Evolutionary conservation across 257 asterid species (phyloP).

Genomic region (Eucommia ulmoides): DNA sequence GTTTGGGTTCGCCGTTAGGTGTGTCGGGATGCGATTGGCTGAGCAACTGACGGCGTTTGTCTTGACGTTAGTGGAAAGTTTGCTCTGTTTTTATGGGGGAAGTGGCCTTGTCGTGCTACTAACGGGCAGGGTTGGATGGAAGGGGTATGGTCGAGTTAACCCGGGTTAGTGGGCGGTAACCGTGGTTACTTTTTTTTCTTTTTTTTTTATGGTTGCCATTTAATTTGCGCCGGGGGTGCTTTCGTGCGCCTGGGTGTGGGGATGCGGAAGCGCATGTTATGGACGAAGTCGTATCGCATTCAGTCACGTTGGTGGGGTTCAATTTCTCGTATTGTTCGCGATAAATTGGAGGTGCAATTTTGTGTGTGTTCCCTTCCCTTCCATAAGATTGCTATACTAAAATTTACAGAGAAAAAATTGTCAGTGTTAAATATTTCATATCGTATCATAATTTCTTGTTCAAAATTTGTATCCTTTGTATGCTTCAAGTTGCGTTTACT

Average conservation of each 20-base stretch:
- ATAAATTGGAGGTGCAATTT: too few relatives aligned
- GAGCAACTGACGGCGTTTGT: conserved; percentile 29
- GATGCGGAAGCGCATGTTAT: not conserved
- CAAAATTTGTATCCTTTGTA: too few relatives aligned
- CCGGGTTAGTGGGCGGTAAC: conserved; percentile 7
- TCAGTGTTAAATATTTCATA: too few relatives aligned
- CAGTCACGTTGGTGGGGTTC: too few relatives aligned
- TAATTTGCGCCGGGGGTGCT: not conserved
- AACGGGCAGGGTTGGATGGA: conserved; percentile 40
- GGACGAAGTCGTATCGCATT: not conserved
- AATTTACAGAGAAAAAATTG: too few relatives aligned
- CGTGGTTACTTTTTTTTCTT: conserved; percentile 6
- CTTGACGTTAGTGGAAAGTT: conserved; percentile 18
- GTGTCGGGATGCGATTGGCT: conserved; percentile 25
- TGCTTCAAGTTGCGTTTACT: too few relatives aligned
- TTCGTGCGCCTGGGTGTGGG: not conserved
- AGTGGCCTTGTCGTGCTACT: conserved; percentile 47
- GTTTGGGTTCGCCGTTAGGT: conserved; percentile 8
- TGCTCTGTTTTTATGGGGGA: conserved; percentile 37
- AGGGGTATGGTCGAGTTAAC: not conserved
- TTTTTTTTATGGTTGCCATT: not conserved
- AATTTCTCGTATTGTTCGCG: too few relatives aligned
- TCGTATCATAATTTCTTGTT: too few relatives aligned
- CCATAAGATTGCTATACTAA: too few relatives aligned
- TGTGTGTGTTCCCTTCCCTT: not conserved